phyloP scores from a whole-genome alignment of 768 basidiomycete species.

The Psilocybe azurescens region DNA sequence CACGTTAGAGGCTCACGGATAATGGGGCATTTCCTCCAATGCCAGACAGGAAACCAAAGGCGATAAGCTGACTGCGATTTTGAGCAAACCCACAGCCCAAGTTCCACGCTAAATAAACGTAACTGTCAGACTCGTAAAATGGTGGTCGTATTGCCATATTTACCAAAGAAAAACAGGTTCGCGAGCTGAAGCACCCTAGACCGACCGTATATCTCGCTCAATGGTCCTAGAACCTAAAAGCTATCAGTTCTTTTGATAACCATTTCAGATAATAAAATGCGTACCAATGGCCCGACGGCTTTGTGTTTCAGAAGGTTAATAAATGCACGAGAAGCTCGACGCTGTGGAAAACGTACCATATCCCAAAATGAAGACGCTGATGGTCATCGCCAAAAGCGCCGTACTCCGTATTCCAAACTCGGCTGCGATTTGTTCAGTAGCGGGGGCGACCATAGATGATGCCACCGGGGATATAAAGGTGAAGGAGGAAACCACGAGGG shows the following conservation, averaged over 20 bases:
- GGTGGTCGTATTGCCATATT: neutral
- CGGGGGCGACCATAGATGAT: constrained; percentile 79
- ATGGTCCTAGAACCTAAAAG: constrained; percentile 56
- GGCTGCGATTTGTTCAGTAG: constrained; percentile 50
- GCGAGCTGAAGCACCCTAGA: constrained; percentile 62
- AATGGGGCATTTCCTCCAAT: constrained; percentile 77
- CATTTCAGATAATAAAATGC: constrained; percentile 8
- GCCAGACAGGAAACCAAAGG: constrained; percentile 72
- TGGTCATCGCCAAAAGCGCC: constrained; percentile 59
- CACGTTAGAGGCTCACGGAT: constrained; percentile 48
- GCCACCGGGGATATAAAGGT: constrained; percentile 73
- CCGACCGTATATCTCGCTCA: constrained; percentile 77
- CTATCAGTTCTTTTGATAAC: neutral
- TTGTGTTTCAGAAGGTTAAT: neutral
- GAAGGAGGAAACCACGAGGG: constrained; percentile 64
- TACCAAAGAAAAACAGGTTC: constrained; percentile 71
- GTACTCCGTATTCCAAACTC: constrained; percentile 59
- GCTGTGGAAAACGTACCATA: constrained; percentile 47
- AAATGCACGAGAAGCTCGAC: too few species aligned
- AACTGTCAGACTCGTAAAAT: neutral
- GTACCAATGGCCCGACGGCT: constrained; percentile 59
- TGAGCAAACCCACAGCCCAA: constrained; percentile 68
- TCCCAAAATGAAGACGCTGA: constrained; percentile 56
- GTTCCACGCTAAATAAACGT: constrained; percentile 55
- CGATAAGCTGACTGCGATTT: constrained; percentile 61